Conservation (phyloP, 108 stramenopile genomes). For the Nannochloropsis salina region DNA sequence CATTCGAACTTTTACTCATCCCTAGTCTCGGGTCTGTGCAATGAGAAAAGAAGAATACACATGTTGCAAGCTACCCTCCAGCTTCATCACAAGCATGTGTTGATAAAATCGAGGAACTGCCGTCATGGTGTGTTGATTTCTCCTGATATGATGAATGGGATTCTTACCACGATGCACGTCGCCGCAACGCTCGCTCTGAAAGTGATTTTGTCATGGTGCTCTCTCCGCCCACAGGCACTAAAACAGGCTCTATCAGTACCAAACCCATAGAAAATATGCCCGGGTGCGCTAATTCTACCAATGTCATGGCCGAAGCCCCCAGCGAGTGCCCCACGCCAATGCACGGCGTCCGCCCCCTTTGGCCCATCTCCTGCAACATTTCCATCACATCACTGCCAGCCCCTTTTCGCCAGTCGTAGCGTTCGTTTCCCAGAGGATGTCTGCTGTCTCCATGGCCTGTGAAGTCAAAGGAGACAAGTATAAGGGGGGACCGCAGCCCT, state of each 20-base stretch:
- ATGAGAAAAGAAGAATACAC: too few species aligned
- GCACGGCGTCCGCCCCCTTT: neutral
- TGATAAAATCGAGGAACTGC: too few species aligned
- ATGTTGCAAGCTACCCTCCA: too few species aligned
- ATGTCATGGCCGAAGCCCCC: neutral
- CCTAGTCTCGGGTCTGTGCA: too few species aligned
- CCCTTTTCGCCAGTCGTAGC: constrained; percentile 11
- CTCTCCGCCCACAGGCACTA: neutral
- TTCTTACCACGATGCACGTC: constrained; percentile 2
- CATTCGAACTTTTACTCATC: too few species aligned
- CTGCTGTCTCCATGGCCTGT: constrained; percentile 8
- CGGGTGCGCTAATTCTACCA: neutral
- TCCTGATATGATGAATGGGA: too few species aligned
- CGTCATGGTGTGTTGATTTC: too few species aligned
- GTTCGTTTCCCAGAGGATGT: neutral
- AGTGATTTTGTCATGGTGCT: neutral
- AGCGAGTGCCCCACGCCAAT: constrained; percentile 4
- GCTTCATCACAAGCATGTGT: too few species aligned
- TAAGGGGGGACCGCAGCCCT: neutral
- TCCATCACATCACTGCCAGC: neutral
- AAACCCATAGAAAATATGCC: neutral
- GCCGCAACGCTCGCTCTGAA: constrained; percentile 6
- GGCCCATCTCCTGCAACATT: constrained; percentile 12
- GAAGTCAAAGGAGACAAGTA: neutral
- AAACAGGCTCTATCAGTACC: neutral